Conservation (phyloP, 2,329 filamentous ascomycete species). For the Fusarium udum region DNA sequence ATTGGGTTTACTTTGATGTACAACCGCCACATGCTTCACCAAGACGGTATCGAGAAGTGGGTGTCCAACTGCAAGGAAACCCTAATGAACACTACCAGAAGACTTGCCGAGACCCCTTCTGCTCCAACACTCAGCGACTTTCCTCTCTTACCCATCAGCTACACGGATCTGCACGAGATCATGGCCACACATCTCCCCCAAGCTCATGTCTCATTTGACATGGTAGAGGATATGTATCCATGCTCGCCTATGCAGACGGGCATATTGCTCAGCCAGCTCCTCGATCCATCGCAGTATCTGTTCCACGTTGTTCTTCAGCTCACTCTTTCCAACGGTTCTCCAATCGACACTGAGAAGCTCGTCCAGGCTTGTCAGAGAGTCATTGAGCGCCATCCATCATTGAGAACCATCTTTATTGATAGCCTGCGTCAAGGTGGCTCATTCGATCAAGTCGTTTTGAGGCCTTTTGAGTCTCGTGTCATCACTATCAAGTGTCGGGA, state of each 20-base stretch:
- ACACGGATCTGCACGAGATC: slow-evolving; percentile 43
- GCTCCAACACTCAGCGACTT: slow-evolving; percentile 47
- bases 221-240: slow-evolving; percentile 50
- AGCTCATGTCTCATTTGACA: slow-evolving; percentile 17
- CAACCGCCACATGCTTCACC: slow-evolving; percentile 22
- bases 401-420: slow-evolving; percentile 48
- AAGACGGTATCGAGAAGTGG: slow-evolving; percentile 24
- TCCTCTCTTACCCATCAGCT: slow-evolving; percentile 46
- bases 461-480: neutral
- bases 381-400: slow-evolving; percentile 42
- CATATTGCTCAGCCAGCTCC: slow-evolving; percentile 48
- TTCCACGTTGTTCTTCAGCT: slow-evolving; percentile 34
- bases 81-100: slow-evolving; percentile 5
- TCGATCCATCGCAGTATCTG: slow-evolving; percentile 24
- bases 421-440: slow-evolving; percentile 29
- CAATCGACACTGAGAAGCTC: slow-evolving; percentile 9
- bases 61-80: slow-evolving; percentile 11
- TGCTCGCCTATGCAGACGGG: slow-evolving; percentile 52
- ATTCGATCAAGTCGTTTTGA: slow-evolving; percentile 46
- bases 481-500: slow-evolving; percentile 29
- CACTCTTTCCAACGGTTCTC: neutral
- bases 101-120: slow-evolving; percentile 12
- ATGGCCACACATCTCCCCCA: slow-evolving; percentile 30
- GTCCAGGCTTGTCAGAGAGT: slow-evolving; percentile 30
- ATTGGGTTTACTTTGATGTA: slow-evolving; percentile 16